Base-by-base conservation (phyloP, 2,329 filamentous ascomycete genomes). In the Hypoxylon rubiginosum region DNA sequence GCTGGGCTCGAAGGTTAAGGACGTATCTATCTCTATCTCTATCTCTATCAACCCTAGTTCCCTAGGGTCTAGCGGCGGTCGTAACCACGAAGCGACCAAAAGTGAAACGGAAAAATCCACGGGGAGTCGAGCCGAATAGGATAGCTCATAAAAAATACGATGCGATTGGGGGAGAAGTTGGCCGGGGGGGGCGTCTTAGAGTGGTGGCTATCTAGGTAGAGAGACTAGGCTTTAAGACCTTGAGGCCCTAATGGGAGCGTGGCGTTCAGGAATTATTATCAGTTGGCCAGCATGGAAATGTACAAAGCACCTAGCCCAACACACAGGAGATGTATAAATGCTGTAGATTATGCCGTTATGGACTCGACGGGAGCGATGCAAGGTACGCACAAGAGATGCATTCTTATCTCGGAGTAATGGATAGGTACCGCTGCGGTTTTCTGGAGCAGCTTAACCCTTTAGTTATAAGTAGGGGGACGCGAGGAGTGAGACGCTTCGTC, bases 1-100 rank as follows among this genome's bases (percentile, higher is more conserved):
- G 86, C 87, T 48, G 83, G 74, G 41, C 62, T 78, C 53, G 75
- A 77, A 58, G 67, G 67, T 64, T 76, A 67, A 74, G 43, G 19
- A 28, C 8, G n/a, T 57, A 59, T 19, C 19, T 45, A 17, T 30
- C 34, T 41, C 28, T n/a, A n/a, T n/a, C n/a, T n/a, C n/a, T n/a
- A n/a, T n/a, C 32, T 46, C 36, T 30, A 57, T 21, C 48, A 43
- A 39, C 9, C 17, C 24, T 21, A 28, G 24, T 59, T 34, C 17
- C 17, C 26, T 8, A 21, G 24, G 45, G 13, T 39, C 32, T n/a
- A 30, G 10, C 8, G 7, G 21, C n/a, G 32, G 11, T 58, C 28
- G 43, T 10, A 13, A 39, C 13, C 32, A 32, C 8, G 17, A 32
- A 11, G 15, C 26, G 13, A 10, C 34, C 9, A 24, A 17, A 11